Conservation (phyloP, 2,329 filamentous ascomycete genomes). For the Diaporthe sp. region DNA sequence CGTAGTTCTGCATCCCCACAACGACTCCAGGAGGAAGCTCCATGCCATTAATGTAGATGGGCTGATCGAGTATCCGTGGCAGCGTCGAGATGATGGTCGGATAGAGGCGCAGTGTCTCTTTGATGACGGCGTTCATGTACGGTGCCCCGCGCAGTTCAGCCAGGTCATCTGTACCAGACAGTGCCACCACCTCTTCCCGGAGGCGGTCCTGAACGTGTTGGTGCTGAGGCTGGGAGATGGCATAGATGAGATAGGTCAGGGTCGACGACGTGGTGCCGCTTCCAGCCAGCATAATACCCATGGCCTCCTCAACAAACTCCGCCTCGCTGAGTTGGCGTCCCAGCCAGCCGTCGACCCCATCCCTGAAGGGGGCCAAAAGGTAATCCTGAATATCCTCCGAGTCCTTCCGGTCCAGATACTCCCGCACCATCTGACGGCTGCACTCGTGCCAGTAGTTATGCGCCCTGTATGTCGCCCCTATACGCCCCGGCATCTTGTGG, state of each 20-base stretch:
- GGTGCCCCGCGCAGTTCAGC: neutral
- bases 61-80: conserved; percentile 50
- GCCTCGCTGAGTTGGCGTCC: neutral
- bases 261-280: conserved; percentile 6
- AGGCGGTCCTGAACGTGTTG: neutral
- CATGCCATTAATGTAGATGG: conserved; percentile 44
- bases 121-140: conserved; percentile 63
- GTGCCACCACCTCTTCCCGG: neutral
- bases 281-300: conserved; percentile 1
- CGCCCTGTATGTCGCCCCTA: neutral
- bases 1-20: conserved; percentile 46
- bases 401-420: neutral
- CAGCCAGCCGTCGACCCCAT: conserved; percentile 3
- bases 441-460: conserved; percentile 5
- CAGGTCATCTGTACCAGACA: neutral
- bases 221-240: neutral
- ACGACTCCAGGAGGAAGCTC: conserved; percentile 44
- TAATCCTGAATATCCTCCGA: conserved; percentile 4
- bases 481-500: neutral
- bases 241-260: conserved; percentile 3
- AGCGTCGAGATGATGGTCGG: conserved; percentile 66
- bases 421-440: conserved; percentile 11
- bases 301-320: conserved; percentile 3
- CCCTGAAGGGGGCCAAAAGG: neutral
- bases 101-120: conserved; percentile 63